Evolutionary conservation across 148 eudicot species (phyloP).

Genomic region (Fallopia convolvulus): DNA sequence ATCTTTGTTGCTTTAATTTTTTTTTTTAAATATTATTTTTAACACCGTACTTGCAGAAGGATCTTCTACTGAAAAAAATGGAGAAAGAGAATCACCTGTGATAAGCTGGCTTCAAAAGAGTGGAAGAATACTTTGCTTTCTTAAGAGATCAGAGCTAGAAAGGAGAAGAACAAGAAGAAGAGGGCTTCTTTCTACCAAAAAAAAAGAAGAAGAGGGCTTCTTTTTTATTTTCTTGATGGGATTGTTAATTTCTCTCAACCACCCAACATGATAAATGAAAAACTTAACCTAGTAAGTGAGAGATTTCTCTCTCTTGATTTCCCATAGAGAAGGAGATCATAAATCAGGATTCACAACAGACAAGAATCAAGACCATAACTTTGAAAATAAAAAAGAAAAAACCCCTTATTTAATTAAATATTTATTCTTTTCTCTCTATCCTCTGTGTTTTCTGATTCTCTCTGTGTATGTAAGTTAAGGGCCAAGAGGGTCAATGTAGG

Average conservation of each 20-base stretch:
- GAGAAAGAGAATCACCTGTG: neutral
- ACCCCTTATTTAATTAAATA: neutral
- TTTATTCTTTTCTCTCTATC: neutral
- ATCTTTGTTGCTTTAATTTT: neutral
- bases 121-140: neutral
- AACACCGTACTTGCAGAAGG: neutral
- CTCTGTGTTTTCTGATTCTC: neutral
- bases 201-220: neutral
- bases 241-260: neutral
- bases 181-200: neutral
- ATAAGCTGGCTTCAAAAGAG: neutral
- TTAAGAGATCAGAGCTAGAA: neutral
- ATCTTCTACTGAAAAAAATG: neutral
- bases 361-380: neutral
- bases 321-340: neutral
- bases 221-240: neutral
- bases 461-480: neutral
- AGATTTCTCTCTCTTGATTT: neutral
- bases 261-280: neutral
- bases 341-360: neutral
- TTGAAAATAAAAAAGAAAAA: neutral
- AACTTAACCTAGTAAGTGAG: neutral
- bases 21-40: neutral
- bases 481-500: conserved; percentile 7
- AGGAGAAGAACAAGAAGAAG: neutral